Conservation (phyloP, 2,329 filamentous ascomycete species). For the Alternaria gaisen region DNA sequence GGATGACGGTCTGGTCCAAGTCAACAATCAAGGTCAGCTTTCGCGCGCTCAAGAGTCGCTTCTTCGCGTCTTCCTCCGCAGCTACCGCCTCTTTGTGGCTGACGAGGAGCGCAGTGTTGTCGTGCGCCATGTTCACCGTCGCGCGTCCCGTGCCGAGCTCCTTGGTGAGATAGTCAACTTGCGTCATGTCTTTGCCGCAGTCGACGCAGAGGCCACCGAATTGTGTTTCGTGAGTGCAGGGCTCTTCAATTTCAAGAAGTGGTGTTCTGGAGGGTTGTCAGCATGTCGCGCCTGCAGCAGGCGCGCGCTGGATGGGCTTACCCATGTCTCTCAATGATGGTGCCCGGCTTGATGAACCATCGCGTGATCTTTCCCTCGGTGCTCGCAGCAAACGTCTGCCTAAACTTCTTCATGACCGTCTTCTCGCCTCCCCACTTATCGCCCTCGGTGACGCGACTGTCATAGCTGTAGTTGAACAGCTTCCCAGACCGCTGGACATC, state of each 20-base stretch:
- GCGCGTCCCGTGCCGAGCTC: constrained; percentile 82
- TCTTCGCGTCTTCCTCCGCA: constrained; percentile 86
- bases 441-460: constrained; percentile 72
- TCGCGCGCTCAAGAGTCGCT: constrained; percentile 77
- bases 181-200: constrained; percentile 96
- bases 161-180: constrained; percentile 83
- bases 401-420: constrained; percentile 73
- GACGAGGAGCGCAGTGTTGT: constrained; percentile 86
- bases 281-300: constrained; percentile 8
- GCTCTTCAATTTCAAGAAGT: constrained; percentile 83
- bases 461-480: constrained; percentile 88
- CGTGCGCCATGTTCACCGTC: constrained; percentile 93
- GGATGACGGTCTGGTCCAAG: constrained; percentile 97
- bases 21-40: constrained; percentile 96
- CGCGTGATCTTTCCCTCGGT: constrained; percentile 79
- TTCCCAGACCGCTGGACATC: constrained; percentile 77
- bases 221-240: constrained; percentile 89
- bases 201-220: constrained; percentile 89
- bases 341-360: constrained; percentile 77
- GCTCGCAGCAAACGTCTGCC: constrained; percentile 82
- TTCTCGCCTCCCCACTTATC: constrained; percentile 78
- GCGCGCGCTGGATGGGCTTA: constrained; percentile 39
- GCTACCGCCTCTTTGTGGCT: constrained; percentile 81
- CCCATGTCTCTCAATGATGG: constrained; percentile 63
- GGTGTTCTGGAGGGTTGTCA: constrained; percentile 55